Conservation (phyloP, 1,139 yeast genomes). For the Suhomyces wounanorum region DNA sequence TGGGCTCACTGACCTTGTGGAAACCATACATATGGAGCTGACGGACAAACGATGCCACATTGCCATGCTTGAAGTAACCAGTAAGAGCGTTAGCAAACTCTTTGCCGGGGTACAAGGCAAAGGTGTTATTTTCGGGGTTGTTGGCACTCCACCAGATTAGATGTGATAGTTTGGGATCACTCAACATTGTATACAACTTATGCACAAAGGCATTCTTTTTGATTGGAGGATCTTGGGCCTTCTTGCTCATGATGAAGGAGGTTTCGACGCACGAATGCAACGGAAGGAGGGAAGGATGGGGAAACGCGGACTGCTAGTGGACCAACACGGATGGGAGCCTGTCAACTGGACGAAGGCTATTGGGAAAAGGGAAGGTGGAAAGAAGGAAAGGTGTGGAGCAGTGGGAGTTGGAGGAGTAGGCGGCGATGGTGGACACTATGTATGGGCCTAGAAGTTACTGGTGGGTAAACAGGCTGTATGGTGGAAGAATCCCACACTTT, state of each 20-base stretch:
- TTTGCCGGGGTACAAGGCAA: slow-evolving; percentile 61
- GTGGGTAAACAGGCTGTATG: not conserved
- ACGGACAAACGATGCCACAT: slow-evolving; percentile 49
- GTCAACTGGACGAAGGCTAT: not conserved
- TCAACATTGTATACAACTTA: slow-evolving; percentile 60
- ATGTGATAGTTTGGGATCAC: slow-evolving; percentile 48
- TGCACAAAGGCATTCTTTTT: slow-evolving; percentile 68
- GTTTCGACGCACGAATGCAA: not conserved
- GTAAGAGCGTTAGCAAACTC: slow-evolving; percentile 48
- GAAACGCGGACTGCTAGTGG: not conserved
- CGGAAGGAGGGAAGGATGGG: not conserved
- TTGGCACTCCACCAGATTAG: slow-evolving; percentile 76
- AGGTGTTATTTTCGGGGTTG: slow-evolving; percentile 59
- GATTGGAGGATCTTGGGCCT: slow-evolving; percentile 26
- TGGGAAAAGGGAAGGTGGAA: not conserved
- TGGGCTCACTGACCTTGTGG: slow-evolving; percentile 53
- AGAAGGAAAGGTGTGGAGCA: not conserved
- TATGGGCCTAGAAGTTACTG: not conserved
- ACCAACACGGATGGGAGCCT: not conserved
- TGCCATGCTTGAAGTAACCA: slow-evolving; percentile 48
- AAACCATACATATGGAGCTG: slow-evolving; percentile 54
- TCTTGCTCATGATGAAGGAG: slow-evolving; percentile 17
- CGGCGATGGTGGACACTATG: not conserved
- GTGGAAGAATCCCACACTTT: not conserved
- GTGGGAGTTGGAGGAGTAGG: not conserved